phyloP scores from a whole-genome alignment of 2,329 filamentous ascomycete genomes.

The Chaetomiaceae sp. region DNA sequence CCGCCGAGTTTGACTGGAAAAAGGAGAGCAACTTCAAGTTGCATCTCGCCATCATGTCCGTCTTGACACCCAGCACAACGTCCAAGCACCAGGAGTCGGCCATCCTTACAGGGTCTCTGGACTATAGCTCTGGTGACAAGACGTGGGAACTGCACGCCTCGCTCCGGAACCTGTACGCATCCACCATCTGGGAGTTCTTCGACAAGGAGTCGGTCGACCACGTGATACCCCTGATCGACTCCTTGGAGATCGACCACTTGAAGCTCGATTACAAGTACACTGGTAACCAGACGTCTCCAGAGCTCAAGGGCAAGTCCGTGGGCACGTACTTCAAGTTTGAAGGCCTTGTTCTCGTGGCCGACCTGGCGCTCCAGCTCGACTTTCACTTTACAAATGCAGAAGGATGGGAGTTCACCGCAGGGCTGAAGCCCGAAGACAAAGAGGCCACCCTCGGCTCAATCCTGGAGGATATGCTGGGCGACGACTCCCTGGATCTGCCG shows the following conservation, averaged over 20 bases:
- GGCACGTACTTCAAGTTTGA: conserved; percentile 8
- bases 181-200: not conserved
- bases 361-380: conserved; percentile 4
- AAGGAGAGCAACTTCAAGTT: not conserved
- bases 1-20: not conserved
- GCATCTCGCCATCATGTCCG: not conserved
- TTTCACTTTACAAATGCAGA: conserved; percentile 7
- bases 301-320: not conserved
- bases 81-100: not conserved
- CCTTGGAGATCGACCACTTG: conserved; percentile 17
- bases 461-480: conserved; percentile 8
- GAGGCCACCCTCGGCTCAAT: conserved; percentile 11
- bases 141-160: not conserved
- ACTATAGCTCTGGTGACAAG: not conserved
- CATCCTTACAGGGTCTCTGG: not conserved
- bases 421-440: conserved; percentile 6
- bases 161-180: not conserved
- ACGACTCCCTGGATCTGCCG: conserved; percentile 8
- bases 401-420: conserved; percentile 11
- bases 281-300: not conserved
- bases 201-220: conserved; percentile 6
- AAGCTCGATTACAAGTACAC: conserved; percentile 23
- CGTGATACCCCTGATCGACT: conserved; percentile 21
- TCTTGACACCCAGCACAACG: not conserved
- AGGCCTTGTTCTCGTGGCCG: conserved; percentile 1